Evolutionary conservation across 108 stramenopile species (phyloP), one percentile per base, ranked within the genome.

Genomic region (Nitzschia inconspicua): DNA sequence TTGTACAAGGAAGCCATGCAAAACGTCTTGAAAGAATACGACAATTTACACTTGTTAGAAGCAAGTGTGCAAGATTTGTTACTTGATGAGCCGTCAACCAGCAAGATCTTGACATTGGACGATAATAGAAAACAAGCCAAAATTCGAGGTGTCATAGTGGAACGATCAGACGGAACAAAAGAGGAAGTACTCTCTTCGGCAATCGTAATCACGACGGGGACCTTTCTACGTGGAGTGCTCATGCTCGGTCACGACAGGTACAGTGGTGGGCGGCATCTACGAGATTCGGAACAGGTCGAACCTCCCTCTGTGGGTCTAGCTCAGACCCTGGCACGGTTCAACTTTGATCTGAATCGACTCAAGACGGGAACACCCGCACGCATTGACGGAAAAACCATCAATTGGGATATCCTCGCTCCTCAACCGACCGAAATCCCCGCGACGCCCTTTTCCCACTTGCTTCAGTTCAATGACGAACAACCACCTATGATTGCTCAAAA

Each of bases 361-460:
- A 99, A 97, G 66, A 99, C 98, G 23, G 98, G 97, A 1, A 99
- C 98, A 14, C 98, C 98, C 0, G 86, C 98, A 11, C 76, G 98
- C 26, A 65, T 99, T 18, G 93, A 96, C 63, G 96, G 95, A 0
- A 72, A 44, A 13, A 96, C 96, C 19, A 99, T 99, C 59, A 83
- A 97, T 70, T 99, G 94, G 93, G 83, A 83, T 63, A 58, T 58
- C 32, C 77, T 92, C 11, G 67, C 68, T 20, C 66, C 73, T 9
- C 98, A 98, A 72, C 94, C 95, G 11, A 80, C 86, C 44, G 98
- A 98, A 50, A 65, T 67, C 7, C 95, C 98, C 10, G 78, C 84
- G 13, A 63, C 63, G 20, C 85, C 89, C 13, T 94, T 94, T 77
- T 87, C 85, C 13, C 93, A 94, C 50, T 40, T 94, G 37, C 72